A percentile compares a stretch with the other conserved stretches of the same genome.
These are phyloP conservation scores for Macrophomina tecta DNA, from an alignment of 2,329 filamentous ascomycete species.

Conservation along the genomic window DNA sequence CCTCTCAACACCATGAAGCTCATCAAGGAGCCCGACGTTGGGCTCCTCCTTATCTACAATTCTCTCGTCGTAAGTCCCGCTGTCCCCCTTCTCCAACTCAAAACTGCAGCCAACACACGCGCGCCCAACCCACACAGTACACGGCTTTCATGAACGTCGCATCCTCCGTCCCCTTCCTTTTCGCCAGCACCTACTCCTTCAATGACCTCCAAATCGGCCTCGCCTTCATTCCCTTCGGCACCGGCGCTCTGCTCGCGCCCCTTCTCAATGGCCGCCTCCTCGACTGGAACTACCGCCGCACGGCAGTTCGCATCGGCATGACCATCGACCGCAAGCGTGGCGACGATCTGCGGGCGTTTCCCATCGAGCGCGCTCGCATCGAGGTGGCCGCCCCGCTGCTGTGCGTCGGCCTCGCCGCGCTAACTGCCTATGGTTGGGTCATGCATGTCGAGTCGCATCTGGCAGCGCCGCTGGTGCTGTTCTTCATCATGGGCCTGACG, in stretches of 20 bases:
- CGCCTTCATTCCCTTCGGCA: slow-evolving; percentile 47
- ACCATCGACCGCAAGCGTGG: slow-evolving; percentile 63
- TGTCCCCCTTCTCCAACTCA: neutral
- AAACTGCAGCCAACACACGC: neutral
- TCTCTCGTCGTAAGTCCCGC: slow-evolving; percentile 38
- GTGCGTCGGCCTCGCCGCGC: slow-evolving; percentile 38
- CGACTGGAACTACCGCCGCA: slow-evolving; percentile 74
- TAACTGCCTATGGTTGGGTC: slow-evolving; percentile 50
- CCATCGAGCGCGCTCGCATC: slow-evolving; percentile 53
- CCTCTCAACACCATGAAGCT: slow-evolving; percentile 50
- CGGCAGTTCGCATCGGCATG: slow-evolving; percentile 66
- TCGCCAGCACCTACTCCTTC: slow-evolving; percentile 54
- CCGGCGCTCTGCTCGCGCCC: slow-evolving; percentile 45
- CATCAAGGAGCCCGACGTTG: slow-evolving; percentile 48
- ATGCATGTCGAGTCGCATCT: slow-evolving; percentile 39
- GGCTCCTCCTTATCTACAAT: slow-evolving; percentile 45
- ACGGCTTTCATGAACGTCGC: slow-evolving; percentile 51
- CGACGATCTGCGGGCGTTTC: slow-evolving; percentile 55
- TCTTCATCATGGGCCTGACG: slow-evolving; percentile 59
- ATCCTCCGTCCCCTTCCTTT: slow-evolving; percentile 53
- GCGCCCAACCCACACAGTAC: slow-evolving; percentile 36
- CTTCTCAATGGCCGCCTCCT: slow-evolving; percentile 61
- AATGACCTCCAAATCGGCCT: slow-evolving; percentile 54
- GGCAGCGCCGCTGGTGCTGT: slow-evolving; percentile 50
- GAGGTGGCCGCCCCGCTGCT: slow-evolving; percentile 44